These are phyloP conservation scores for Bombardia bombarda DNA, from an alignment of 495 filamentous ascomycete species.

Conservation along the genomic window DNA sequence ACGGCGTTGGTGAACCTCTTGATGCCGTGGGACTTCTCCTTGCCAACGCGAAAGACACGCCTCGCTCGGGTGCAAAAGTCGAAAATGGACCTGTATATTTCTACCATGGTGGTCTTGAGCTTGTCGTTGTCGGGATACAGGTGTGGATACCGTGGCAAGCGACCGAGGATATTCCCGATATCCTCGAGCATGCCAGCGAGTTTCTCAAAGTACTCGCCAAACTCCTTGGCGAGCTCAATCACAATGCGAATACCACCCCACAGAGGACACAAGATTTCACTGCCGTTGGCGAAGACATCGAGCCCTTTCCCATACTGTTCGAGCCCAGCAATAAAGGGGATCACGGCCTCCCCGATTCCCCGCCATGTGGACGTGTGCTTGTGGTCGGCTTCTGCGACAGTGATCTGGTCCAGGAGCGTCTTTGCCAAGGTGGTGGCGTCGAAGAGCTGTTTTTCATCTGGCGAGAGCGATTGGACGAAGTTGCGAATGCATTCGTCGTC, in stretches of 20 bases:
- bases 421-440: conserved; percentile 2
- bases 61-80: conserved; percentile 5
- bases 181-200: conserved; percentile 6
- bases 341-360: background rate
- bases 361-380: conserved; percentile 1
- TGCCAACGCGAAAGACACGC: conserved; percentile 5
- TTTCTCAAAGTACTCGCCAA: conserved; percentile 12
- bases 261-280: conserved; percentile 7
- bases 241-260: conserved; percentile 6
- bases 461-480: background rate
- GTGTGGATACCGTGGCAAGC: conserved; percentile 1
- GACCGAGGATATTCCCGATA: conserved; percentile 4
- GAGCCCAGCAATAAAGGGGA: conserved; percentile 7
- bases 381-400: background rate
- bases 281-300: conserved; percentile 9
- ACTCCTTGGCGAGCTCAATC: conserved; percentile 6
- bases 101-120: background rate
- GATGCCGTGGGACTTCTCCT: conserved; percentile 5
- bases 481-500: background rate
- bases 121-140: conserved; percentile 9
- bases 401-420: conserved; percentile 2
- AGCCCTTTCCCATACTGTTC: conserved; percentile 5
- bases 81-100: conserved; percentile 6
- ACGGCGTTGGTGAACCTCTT: conserved; percentile 5
- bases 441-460: conserved; percentile 1